Evolutionary conservation across 352 stramenopile genomes (phyloP).

Genomic region (Plasmopara halstedii): DNA sequence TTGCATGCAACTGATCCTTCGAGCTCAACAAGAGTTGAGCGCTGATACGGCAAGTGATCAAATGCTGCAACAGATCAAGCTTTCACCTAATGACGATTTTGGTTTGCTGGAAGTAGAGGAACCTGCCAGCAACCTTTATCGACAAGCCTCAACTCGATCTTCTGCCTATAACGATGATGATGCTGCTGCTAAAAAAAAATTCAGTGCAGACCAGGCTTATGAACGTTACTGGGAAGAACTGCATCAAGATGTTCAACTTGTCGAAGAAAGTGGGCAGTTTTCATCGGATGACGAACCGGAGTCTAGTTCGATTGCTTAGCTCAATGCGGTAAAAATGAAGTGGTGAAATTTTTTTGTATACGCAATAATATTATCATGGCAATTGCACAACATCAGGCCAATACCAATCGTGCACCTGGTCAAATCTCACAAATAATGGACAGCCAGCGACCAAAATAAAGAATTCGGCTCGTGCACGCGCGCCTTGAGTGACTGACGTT

Average conservation of each 20-base stretch:
- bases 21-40: conserved; percentile 10
- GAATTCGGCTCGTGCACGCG: conserved; percentile 89
- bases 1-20: conserved; percentile 37
- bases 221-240: conserved; percentile 58
- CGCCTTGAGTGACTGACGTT: conserved; percentile 95
- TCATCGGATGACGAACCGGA: conserved; percentile 57
- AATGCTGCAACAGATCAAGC: conserved; percentile 5
- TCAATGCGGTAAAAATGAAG: not conserved
- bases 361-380: conserved; percentile 85
- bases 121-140: conserved; percentile 22
- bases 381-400: conserved; percentile 98
- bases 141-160: conserved; percentile 30
- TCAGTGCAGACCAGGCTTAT: conserved; percentile 10
- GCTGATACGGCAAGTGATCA: conserved; percentile 1
- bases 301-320: not conserved
- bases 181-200: not conserved
- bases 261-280: conserved; percentile 66
- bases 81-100: conserved; percentile 15
- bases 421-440: conserved; percentile 92
- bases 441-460: conserved; percentile 95
- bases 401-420: conserved; percentile 89
- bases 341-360: conserved; percentile 17
- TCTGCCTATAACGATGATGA: conserved; percentile 4
- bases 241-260: conserved; percentile 57
- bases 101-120: conserved; percentile 22